phyloP scores from a whole-genome alignment of 2,329 filamentous ascomycete species.

The Balansia obtecta region DNA sequence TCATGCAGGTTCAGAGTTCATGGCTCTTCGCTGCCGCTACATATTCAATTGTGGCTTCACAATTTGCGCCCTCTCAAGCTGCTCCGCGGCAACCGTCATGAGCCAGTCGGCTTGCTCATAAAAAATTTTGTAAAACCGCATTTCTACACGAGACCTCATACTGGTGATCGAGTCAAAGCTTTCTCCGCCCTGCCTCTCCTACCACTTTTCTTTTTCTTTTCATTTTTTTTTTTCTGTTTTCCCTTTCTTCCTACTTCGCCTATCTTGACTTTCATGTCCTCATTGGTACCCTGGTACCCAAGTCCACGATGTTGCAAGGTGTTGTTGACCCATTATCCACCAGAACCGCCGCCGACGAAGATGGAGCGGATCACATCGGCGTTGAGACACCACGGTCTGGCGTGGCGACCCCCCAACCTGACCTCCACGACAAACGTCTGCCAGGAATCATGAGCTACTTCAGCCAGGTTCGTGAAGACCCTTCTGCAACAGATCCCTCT shows the following conservation, averaged over 20 bases:
- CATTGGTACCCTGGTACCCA: constrained; percentile 9
- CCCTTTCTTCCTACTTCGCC: neutral
- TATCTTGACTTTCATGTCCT: neutral
- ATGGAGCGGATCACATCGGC: constrained; percentile 64
- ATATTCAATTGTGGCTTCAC: constrained; percentile 8
- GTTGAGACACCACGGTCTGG: constrained; percentile 82
- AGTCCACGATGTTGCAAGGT: constrained; percentile 27
- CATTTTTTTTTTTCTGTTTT: neutral
- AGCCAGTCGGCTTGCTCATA: constrained; percentile 26
- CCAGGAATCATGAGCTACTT: constrained; percentile 97
- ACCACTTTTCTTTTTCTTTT: neutral
- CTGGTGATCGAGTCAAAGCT: neutral
- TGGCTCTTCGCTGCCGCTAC: constrained; percentile 11
- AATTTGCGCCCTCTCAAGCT: constrained; percentile 4
- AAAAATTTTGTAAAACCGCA: constrained; percentile 8
- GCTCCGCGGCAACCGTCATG: constrained; percentile 26
- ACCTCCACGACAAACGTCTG: constrained; percentile 86
- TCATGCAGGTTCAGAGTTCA: neutral
- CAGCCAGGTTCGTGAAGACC: constrained; percentile 94
- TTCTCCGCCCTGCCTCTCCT: neutral
- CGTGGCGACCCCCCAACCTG: constrained; percentile 84
- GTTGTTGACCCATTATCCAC: constrained; percentile 42
- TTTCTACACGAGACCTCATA: constrained; percentile 14
- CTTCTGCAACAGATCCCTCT: constrained; percentile 38
- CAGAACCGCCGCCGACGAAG: constrained; percentile 54